Percentiles rank a stretch among this genome's conserved stretches.
phyloP scores from a whole-genome alignment of 2,329 filamentous ascomycete species.

The Penicillium sp. region DNA sequence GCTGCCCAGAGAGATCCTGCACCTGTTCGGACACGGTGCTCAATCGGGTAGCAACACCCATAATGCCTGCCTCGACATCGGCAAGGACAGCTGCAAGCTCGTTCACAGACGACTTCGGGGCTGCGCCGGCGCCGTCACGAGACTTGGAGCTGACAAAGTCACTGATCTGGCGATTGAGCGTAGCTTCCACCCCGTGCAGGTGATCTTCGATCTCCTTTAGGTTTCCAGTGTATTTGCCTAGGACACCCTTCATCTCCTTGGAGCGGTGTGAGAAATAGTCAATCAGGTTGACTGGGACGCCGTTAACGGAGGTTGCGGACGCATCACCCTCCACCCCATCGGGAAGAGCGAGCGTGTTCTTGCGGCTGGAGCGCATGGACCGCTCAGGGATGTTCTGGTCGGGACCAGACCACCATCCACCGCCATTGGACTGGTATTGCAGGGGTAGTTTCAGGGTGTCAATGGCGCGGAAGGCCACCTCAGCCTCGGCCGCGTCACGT shows the following conservation, averaged over 20 bases:
- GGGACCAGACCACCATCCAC: conserved; percentile 43
- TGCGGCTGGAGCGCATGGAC: conserved; percentile 42
- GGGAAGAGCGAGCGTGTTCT: conserved; percentile 50
- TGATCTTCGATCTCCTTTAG: conserved; percentile 67
- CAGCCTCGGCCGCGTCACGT: conserved; percentile 69
- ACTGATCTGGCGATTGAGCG: conserved; percentile 62
- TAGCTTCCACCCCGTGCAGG: conserved; percentile 64
- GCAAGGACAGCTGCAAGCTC: conserved; percentile 61
- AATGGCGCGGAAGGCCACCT: conserved; percentile 71
- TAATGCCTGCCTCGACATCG: conserved; percentile 67
- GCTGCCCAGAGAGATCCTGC: conserved; percentile 56
- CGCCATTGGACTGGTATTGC: conserved; percentile 58
- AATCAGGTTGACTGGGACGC: conserved; percentile 62
- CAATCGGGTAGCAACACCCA: conserved; percentile 64
- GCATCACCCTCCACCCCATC: conserved; percentile 47
- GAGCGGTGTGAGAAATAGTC: conserved; percentile 65
- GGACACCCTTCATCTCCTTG: conserved; percentile 62
- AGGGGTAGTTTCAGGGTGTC: conserved; percentile 72
- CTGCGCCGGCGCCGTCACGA: conserved; percentile 46
- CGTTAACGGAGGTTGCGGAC: conserved; percentile 47
- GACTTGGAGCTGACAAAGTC: conserved; percentile 50
- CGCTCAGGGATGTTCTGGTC: conserved; percentile 43
- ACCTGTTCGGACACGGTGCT: conserved; percentile 62
- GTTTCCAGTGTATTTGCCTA: conserved; percentile 60
- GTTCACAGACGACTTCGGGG: conserved; percentile 45